phyloP scores from a whole-genome alignment of 257 asterid species.

The Anisodus tanguticus region DNA sequence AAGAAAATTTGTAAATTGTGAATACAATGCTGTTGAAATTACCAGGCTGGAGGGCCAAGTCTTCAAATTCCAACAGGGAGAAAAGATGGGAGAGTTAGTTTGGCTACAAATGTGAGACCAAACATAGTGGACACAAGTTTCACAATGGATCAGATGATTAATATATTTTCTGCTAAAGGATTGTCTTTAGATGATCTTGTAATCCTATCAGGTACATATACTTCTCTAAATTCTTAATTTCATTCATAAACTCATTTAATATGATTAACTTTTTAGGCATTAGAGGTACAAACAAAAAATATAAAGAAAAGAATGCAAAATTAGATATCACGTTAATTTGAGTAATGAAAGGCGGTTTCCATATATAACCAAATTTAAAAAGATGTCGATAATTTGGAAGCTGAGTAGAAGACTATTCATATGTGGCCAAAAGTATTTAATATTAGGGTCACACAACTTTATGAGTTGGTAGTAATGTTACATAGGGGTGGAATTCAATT shows the following conservation, averaged over 20 bases:
- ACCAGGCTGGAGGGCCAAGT: constrained; percentile 80
- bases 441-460: constrained; percentile 10
- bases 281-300: not conserved
- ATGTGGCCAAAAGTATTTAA: not conserved
- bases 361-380: not conserved
- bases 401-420: not conserved
- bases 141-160: constrained; percentile 65
- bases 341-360: not conserved
- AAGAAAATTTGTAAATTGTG: not conserved
- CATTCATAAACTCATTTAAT: not conserved
- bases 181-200: constrained; percentile 74
- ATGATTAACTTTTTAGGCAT: not conserved
- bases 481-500: not conserved
- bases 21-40: not conserved
- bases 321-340: not conserved
- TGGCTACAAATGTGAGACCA: constrained; percentile 70
- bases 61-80: constrained; percentile 70
- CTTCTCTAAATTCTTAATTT: not conserved
- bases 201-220: constrained; percentile 64
- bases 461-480: not conserved
- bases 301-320: not conserved
- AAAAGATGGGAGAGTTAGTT: constrained; percentile 64
- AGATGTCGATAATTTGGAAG: not conserved
- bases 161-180: constrained; percentile 61
- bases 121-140: constrained; percentile 78